These are phyloP conservation scores for Epichloe coenophiala DNA, from an alignment of 2,329 filamentous ascomycete species.

Conservation along the genomic window DNA sequence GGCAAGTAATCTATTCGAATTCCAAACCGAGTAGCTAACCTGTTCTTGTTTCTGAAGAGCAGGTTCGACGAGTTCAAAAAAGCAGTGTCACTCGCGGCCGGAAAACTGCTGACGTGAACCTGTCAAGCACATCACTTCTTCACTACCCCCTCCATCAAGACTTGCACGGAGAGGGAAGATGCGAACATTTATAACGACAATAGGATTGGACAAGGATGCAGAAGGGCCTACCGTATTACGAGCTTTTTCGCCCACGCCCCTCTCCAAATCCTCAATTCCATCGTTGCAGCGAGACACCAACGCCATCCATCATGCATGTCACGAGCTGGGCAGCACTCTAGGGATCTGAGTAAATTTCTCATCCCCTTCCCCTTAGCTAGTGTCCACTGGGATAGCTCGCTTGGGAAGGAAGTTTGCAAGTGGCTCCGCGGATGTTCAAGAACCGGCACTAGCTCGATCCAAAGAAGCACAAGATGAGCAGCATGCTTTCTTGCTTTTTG, in stretches of 20 bases:
- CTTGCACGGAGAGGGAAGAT: background rate
- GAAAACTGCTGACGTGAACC: background rate
- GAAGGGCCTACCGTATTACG: background rate
- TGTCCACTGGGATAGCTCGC: background rate
- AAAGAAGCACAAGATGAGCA: background rate
- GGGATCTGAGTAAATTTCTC: background rate
- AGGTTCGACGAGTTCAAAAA: too few species aligned
- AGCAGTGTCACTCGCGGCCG: background rate
- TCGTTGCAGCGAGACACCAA: background rate
- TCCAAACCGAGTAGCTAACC: background rate
- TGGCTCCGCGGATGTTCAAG: too few species aligned
- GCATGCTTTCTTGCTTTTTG: background rate
- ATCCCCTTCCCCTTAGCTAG: background rate
- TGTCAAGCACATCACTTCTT: background rate
- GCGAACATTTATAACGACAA: background rate
- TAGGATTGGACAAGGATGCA: background rate
- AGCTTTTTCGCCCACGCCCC: background rate
- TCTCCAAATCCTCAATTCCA: background rate
- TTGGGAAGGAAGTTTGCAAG: background rate
- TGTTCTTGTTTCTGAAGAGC: too few species aligned
- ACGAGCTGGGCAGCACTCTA: background rate
- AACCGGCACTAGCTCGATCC: background rate
- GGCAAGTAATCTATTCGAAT: background rate
- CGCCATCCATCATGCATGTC: too few species aligned
- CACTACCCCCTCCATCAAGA: background rate